Evolutionary conservation across 2,329 filamentous ascomycete genomes (phyloP), one percentile per base, ranked within the genome.

Genomic region (Colletotrichum musicola): DNA sequence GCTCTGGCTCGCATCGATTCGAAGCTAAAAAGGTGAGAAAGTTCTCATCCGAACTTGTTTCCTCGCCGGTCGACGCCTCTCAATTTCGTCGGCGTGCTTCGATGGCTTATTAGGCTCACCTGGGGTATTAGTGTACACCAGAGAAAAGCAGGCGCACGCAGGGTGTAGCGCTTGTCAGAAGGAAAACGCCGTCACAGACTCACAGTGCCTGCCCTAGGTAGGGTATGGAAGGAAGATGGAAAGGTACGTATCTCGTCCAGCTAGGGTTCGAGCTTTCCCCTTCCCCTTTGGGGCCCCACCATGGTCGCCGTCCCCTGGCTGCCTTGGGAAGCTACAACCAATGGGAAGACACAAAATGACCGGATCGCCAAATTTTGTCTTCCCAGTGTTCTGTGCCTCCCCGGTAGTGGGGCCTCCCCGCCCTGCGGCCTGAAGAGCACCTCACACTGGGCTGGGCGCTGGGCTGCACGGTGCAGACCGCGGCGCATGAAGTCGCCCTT

Each of bases 261-360:
- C 38, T 54, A 22, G 59, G 13, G 60, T 35, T 25, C n/a, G 14
- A 63, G 60, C 38, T 46, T 49, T 49, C 35, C 25, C 30, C 7
- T 49, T 49, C 35, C 25, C 30, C 7, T 44, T 35, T 38, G 16
- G 59, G n/a, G 18, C 13, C 7, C 47, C n/a, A 64, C 40, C 47
- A 61, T 55, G 38, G 47, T 42, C 47, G 30, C 10, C 30, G 30
- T 35, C 30, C 30, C 30, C 30, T 35, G 30, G 30, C 7, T 38
- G 47, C 46, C 25, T 25, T 27, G 50, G n/a, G 49, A 38, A 4
- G 14, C 30, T 35, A 4, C 49, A 49, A 18, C 65, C 65, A 68
- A 68, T 68, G 49, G 60, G 22, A 25, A 50, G n/a, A 55, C 54
- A 55, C 25, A n/a, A 59, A 55, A 59, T 59, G 22, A 59, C 27